Base-by-base conservation (phyloP, 371 early-diverging fungal species). In the Furculomyces boomerangus region DNA sequence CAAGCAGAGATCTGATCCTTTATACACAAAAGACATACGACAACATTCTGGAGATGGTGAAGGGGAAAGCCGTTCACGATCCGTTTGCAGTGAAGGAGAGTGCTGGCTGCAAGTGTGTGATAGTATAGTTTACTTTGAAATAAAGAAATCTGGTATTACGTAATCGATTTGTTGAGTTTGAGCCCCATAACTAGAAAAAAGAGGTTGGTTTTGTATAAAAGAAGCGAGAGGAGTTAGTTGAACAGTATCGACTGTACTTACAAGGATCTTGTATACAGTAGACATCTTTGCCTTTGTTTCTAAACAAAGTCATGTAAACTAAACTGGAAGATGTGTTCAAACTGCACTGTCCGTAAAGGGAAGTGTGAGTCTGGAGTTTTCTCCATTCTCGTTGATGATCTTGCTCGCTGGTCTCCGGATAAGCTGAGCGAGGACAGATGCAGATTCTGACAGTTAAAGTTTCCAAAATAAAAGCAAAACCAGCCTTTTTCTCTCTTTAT, bases 31-130 rank as follows among this genome's bases (percentile, higher is more conserved):
- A 65, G 53, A 81, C 79, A 58, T 77, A 77, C 61, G 89, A 89
- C 66, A 74, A 73, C 31, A 66, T 88, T 30, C 61, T 88, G 52
- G 88, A 86, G 13, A 84, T 78, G 3, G 68, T 84, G 40, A 88
- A 88, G 90, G 90, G 90, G 8, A 76, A 81, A 22, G 79, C 78
- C 61, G 72, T 75, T 47, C 81, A 86, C 50, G 86, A 88, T 62
- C 87, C 86, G n/a, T 88, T 80, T 67, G 79, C 75, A 49, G 74
- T 73, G 57, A 67, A 74, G 37, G 74, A 77, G 44, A 63, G 58
- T 59, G 66, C 65, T 57, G 49, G 62, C 30, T 66, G 66, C 43
- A 66, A 66, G 41, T 66, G 66, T 59, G 63, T 66, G 2, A 66
- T 66, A 41, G 66, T 64, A 61, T 66, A 66, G 60, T 30, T 18